Evolutionary conservation across 371 early-diverging fungal species (phyloP).

Genomic region (Mortierella sp.): DNA sequence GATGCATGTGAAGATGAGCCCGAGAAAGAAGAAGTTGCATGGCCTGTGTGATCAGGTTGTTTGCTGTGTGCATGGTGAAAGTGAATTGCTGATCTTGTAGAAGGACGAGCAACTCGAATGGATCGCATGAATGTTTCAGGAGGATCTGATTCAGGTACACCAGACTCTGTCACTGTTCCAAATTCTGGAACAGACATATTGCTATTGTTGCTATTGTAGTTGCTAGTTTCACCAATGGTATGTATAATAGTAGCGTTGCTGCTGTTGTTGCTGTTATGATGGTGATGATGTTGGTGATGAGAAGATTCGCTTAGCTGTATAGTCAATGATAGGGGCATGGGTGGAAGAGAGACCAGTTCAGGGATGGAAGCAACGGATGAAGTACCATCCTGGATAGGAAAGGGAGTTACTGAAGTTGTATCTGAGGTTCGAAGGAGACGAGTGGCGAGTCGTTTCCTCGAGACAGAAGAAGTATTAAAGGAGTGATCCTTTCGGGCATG

Average conservation of each 20-base stretch:
- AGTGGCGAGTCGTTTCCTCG: conserved; percentile 31
- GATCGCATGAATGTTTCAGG: conserved; percentile 12
- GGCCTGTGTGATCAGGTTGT: not conserved
- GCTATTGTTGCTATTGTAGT: not conserved
- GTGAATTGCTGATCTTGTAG: not conserved
- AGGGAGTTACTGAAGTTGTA: conserved; percentile 44
- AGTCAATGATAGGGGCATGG: conserved; percentile 5
- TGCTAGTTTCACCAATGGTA: not conserved
- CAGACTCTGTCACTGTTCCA: conserved; percentile 25
- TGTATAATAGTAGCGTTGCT: not conserved
- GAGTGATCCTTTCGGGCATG: conserved; percentile 48
- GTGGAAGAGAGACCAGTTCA: conserved; percentile 10
- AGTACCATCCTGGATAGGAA: conserved; percentile 33
- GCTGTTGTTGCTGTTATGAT: conserved; percentile 4
- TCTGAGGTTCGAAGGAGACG: conserved; percentile 41
- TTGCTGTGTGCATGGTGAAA: conserved; percentile 1
- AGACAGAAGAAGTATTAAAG: conserved; percentile 43
- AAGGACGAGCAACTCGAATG: not conserved
- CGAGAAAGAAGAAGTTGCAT: conserved; percentile 10
- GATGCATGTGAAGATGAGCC: conserved; percentile 28
- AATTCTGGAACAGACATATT: conserved; percentile 25
- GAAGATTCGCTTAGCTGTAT: too few species aligned
- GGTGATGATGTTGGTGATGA: too few species aligned
- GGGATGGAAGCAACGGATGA: conserved; percentile 21
- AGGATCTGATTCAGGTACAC: conserved; percentile 17